A percentile compares a stretch with the other conserved stretches of the same genome.
Evolutionary conservation across 306 rosid species (phyloP).

Genomic region (Gillenia trifoliata): DNA sequence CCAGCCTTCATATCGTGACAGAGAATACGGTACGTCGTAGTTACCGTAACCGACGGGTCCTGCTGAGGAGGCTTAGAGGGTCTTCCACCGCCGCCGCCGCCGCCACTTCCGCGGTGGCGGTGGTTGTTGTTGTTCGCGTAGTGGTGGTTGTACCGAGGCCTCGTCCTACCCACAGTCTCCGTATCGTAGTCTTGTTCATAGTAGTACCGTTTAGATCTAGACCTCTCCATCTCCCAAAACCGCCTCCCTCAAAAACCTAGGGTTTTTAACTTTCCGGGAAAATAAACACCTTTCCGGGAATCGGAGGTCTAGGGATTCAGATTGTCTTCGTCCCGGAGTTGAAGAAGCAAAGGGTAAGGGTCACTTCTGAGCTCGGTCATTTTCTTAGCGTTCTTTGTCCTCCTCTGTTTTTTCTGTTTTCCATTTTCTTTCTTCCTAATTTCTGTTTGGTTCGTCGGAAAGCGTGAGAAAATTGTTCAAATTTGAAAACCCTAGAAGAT

Average conservation of each 20-base stretch:
- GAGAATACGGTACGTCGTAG: constrained; percentile 76
- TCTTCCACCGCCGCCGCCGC: constrained; percentile 35
- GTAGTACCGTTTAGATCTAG: constrained; percentile 98
- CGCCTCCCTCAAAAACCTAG: background rate
- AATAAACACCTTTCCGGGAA: background rate
- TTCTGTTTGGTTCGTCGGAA: constrained; percentile 21
- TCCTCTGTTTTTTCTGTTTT: background rate
- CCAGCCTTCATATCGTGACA: constrained; percentile 93
- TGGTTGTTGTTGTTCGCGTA: constrained; percentile 34
- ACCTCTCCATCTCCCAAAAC: constrained; percentile 68
- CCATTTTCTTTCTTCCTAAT: background rate
- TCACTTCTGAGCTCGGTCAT: constrained; percentile 12
- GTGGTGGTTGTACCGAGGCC: constrained; percentile 83
- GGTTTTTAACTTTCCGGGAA: constrained; percentile 2
- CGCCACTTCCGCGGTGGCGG: constrained; percentile 39
- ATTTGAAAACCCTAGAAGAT: constrained; percentile 38
- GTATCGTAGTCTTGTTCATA: constrained; percentile 92
- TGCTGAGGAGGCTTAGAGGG: constrained; percentile 46
- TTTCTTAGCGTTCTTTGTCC: background rate
- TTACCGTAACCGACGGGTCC: constrained; percentile 49
- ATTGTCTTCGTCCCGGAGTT: constrained; percentile 4
- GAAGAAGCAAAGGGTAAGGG: background rate
- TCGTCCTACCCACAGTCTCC: constrained; percentile 68
- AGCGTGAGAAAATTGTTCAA: background rate
- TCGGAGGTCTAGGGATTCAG: constrained; percentile 17